A percentile compares a stretch with the other conserved stretches of the same genome.
Conservation (phyloP, 2,329 filamentous ascomycete genomes). For the Chaetomiaceae sp. region DNA sequence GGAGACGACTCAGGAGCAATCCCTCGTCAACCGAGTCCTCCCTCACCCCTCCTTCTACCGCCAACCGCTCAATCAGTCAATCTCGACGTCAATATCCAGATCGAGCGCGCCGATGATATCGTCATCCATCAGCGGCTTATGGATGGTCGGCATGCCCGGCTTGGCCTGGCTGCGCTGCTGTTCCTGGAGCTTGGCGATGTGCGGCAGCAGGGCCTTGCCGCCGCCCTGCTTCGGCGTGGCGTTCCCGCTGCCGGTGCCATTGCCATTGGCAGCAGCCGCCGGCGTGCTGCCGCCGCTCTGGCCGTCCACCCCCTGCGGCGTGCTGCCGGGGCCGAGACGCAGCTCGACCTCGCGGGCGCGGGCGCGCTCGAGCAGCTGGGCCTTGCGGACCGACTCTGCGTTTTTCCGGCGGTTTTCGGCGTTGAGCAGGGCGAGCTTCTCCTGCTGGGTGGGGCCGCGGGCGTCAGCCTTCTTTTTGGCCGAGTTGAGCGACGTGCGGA, state of each 20-base stretch:
- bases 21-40: too few species aligned
- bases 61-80: conserved; percentile 17
- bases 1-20: too few species aligned
- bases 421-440: conserved; percentile 79
- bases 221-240: conserved; percentile 38
- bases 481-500: conserved; percentile 57
- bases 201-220: conserved; percentile 37
- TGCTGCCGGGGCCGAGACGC: conserved; percentile 30
- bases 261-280: neutral
- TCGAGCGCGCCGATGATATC: conserved; percentile 89
- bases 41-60: neutral
- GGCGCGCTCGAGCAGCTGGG: conserved; percentile 75
- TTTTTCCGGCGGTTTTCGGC: conserved; percentile 78
- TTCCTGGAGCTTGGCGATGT: conserved; percentile 50
- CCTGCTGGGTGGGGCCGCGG: conserved; percentile 62
- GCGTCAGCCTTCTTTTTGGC: conserved; percentile 43
- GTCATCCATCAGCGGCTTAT: conserved; percentile 80
- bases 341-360: conserved; percentile 56
- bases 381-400: conserved; percentile 83
- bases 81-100: conserved; percentile 77
- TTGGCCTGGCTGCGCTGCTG: conserved; percentile 45
- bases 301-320: neutral
- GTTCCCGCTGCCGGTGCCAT: neutral
- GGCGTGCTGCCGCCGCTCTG: conserved; percentile 39
- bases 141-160: conserved; percentile 62